Evolutionary conservation across 306 rosid genomes (phyloP), one percentile per base, ranked within the genome.

Genomic region (Rosa chinensis): DNA sequence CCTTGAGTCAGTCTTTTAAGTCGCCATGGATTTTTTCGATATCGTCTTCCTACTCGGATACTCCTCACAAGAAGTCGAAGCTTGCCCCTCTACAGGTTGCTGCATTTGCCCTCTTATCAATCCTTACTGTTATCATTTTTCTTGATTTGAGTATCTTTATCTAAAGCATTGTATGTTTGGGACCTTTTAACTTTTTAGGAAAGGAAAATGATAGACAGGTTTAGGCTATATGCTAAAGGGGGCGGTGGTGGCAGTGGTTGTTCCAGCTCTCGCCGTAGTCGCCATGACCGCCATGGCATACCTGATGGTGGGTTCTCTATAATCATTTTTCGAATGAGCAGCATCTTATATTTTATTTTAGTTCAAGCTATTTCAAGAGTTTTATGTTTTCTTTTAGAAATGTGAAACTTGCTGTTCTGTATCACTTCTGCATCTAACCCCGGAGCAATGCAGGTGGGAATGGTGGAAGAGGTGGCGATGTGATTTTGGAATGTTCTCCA

Each of bases 181-280:
- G n/a, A 17, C 39, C 47, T 13, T 47, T 40, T 37, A 8, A 4
- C 20, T 63, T 20, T 70, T 39, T 79, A 95, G 98, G 98, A 95
- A 88, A 91, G 96, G 83, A 91, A 85, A 87, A 93, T 91, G 97
- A 88, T 90, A 72, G 99, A 95, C 82, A 88, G 87, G 80, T 77
- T 85, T 70, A 91, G 84, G 85, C 78, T 93, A 80, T 83, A 84
- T 83, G 94, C 98, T 58, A 95, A 86, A 86, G 97, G 88, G 78
- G 98, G 99, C 72, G 91, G 86, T 83, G 99, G 99, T 18, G 99
- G 99, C 67, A 83, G 61, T 87, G 99, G 99, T 62, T 95, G 98
- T 83, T 69, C 80, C 76, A 93, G 99, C 86, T 61, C 78, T 16
- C 97, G 81, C 74, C 91, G 98, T 35, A 79, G 97, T 73, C 82